A percentile compares a stretch with the other conserved stretches of the same genome.
These are phyloP conservation scores for Acrocalymma vagum DNA, from an alignment of 2,329 filamentous ascomycete genomes.

Conservation along the genomic window DNA sequence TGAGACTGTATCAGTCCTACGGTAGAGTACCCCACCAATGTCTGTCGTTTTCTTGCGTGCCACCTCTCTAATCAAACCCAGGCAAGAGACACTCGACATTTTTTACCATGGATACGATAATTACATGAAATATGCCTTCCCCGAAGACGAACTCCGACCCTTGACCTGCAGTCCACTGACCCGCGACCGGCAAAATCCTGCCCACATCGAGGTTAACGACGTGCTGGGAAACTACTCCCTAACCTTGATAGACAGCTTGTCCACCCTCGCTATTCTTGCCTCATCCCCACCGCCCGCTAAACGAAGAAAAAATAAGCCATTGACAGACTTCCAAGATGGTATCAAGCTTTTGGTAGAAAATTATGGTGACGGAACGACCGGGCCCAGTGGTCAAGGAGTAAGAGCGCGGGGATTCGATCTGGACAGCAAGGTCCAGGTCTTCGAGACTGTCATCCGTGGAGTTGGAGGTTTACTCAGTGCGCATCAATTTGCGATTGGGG, in stretches of 20 bases:
- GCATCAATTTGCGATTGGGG: slow-evolving; percentile 90
- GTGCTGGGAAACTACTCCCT: slow-evolving; percentile 96
- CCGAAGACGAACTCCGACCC: slow-evolving; percentile 93
- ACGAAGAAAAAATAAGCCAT: slow-evolving; percentile 61
- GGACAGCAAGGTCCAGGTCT: slow-evolving; percentile 98
- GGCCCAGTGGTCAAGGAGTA: slow-evolving; percentile 73
- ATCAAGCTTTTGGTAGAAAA: slow-evolving; percentile 77
- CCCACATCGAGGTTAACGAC: slow-evolving; percentile 89
- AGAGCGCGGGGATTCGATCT: slow-evolving; percentile 86
- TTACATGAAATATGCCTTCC: slow-evolving; percentile 93
- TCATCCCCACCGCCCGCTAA: slow-evolving; percentile 69
- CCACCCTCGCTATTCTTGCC: slow-evolving; percentile 90
- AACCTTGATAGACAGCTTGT: slow-evolving; percentile 93
- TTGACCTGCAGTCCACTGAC: slow-evolving; percentile 85
- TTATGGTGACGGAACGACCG: slow-evolving; percentile 84
- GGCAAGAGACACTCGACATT: slow-evolving; percentile 68
- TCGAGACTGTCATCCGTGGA: slow-evolving; percentile 95
- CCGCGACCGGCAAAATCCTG: slow-evolving; percentile 80
- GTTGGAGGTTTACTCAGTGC: slow-evolving; percentile 90
- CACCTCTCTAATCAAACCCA: slow-evolving; percentile 28
- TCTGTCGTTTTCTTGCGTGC: too few relatives aligned
- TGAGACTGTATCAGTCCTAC: slow-evolving; percentile 49
- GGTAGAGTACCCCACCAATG: too few relatives aligned
- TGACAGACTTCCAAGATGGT: slow-evolving; percentile 77
- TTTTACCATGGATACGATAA: slow-evolving; percentile 98